phyloP scores from a whole-genome alignment of 306 rosid species.

The Dalbergia cultrata region DNA sequence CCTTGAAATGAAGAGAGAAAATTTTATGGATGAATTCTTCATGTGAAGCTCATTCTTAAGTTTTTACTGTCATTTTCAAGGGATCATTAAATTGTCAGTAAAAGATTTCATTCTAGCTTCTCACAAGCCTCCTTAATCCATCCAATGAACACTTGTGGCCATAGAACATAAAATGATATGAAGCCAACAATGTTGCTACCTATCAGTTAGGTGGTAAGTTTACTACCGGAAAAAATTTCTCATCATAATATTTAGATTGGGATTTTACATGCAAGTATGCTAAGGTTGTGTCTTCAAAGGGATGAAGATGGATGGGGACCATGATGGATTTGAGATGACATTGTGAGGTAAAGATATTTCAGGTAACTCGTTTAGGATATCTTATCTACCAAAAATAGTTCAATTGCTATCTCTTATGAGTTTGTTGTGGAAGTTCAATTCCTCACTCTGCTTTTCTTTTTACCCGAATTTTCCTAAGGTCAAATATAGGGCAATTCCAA shows the following conservation, averaged over 20 bases:
- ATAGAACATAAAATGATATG: background rate
- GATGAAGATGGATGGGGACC: background rate
- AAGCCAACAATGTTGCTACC: background rate
- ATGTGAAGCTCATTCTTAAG: background rate
- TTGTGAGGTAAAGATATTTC: background rate
- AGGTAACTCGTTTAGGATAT: background rate
- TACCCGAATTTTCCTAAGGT: no score
- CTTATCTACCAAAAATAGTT: no score
- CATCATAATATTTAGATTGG: background rate
- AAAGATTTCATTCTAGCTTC: conserved; percentile 25
- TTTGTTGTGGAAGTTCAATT: no score
- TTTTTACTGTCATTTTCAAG: conserved; percentile 3
- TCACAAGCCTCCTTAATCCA: background rate
- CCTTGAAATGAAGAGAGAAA: background rate
- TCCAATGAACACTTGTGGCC: no score
- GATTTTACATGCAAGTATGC: background rate
- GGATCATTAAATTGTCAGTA: background rate
- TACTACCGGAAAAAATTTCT: background rate
- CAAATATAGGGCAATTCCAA: no score
- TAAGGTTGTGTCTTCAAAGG: background rate
- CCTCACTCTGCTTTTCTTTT: no score
- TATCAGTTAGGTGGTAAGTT: background rate
- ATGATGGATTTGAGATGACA: background rate
- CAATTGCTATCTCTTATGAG: no score
- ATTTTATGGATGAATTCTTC: conserved; percentile 8